Conservation (phyloP, 208 protist species). For the Trypanosoma vivax region DNA sequence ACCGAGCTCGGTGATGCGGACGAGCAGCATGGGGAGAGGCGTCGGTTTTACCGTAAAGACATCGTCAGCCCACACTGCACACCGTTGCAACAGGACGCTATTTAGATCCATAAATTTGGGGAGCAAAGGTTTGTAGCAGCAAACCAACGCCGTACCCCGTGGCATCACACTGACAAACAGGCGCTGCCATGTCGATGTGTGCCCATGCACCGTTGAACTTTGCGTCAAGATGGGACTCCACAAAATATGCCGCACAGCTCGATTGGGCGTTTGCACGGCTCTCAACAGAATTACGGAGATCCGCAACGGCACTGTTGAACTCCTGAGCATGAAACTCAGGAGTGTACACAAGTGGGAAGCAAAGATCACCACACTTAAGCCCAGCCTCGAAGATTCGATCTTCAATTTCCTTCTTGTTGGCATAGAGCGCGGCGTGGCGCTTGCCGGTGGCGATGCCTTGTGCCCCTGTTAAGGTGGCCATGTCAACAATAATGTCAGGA, state of each 20-base stretch:
- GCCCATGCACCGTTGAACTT: conserved; percentile 73
- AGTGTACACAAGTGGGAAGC: conserved; percentile 83
- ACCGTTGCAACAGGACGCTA: too few species aligned
- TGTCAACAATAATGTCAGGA: conserved; percentile 80
- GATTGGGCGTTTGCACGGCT: conserved; percentile 64
- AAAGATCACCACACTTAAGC: conserved; percentile 64
- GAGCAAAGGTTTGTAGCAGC: conserved; percentile 43
- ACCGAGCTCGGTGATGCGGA: too few species aligned
- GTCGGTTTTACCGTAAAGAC: too few species aligned
- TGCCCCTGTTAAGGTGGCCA: conserved; percentile 90
- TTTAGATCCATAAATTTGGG: background rate
- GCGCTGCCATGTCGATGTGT: conserved; percentile 81
- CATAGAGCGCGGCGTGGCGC: conserved; percentile 75
- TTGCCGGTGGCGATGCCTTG: conserved; percentile 80
- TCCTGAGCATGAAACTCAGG: conserved; percentile 79
- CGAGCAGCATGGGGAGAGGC: too few species aligned
- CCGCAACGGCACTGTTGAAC: conserved; percentile 62
- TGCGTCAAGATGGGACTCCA: conserved; percentile 51
- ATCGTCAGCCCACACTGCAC: too few species aligned
- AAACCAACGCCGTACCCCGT: conserved; percentile 78
- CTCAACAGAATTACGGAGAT: conserved; percentile 65
- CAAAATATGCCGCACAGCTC: conserved; percentile 80
- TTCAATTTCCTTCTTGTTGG: conserved; percentile 70
- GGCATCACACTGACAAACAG: conserved; percentile 50
- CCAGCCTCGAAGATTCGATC: conserved; percentile 37